Conservation (phyloP, 768 basidiomycete species). For the Pulveroboletus ravenelii region DNA sequence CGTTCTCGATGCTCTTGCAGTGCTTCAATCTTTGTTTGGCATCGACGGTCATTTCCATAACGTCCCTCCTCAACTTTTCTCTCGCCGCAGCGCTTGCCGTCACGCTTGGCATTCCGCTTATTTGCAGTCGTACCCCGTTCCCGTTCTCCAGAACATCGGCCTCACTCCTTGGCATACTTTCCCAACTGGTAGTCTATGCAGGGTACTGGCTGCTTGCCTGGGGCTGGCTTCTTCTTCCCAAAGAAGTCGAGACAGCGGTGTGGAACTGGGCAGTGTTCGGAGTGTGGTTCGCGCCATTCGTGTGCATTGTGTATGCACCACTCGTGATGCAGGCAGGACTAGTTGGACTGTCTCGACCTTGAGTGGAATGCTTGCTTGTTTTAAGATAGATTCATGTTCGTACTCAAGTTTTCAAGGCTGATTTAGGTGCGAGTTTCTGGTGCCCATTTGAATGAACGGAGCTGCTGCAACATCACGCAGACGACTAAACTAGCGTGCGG, state of each 20-base stretch:
- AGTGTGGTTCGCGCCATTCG: constrained; percentile 80
- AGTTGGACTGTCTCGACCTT: constrained; percentile 37
- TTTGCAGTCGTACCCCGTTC: constrained; percentile 37
- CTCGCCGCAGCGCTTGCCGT: constrained; percentile 71
- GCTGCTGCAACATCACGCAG: neutral
- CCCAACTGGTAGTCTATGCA: constrained; percentile 15
- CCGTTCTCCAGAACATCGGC: constrained; percentile 8
- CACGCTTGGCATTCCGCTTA: constrained; percentile 62
- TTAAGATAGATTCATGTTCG: constrained; percentile 1
- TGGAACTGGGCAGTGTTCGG: constrained; percentile 78
- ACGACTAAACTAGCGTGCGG: neutral
- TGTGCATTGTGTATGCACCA: constrained; percentile 75
- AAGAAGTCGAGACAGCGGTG: constrained; percentile 47
- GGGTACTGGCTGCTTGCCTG: constrained; percentile 47
- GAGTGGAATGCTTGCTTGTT: neutral
- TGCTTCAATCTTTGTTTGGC: constrained; percentile 76
- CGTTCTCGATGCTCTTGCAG: constrained; percentile 52
- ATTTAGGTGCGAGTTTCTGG: neutral
- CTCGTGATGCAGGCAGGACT: constrained; percentile 68
- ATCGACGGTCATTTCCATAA: constrained; percentile 81
- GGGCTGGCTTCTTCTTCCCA: constrained; percentile 51
- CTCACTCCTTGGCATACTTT: constrained; percentile 23
- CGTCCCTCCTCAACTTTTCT: constrained; percentile 89
- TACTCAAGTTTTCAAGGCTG: neutral
- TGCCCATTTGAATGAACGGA: neutral